phyloP scores from a whole-genome alignment of 2,329 filamentous ascomycete species.

The Xylaria polymorpha region DNA sequence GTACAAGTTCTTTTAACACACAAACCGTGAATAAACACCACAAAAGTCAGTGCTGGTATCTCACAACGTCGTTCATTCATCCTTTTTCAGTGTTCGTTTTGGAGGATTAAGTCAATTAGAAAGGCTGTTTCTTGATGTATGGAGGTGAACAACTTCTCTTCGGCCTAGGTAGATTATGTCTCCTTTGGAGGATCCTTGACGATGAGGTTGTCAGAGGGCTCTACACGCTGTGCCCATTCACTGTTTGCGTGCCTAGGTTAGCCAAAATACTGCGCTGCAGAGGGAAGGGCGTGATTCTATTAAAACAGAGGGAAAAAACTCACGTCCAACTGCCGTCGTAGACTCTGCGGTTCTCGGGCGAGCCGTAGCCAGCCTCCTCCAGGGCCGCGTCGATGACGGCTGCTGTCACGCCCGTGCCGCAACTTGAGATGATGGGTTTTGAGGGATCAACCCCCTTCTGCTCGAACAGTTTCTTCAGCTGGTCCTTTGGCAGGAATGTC shows the following conservation, averaged over 20 bases:
- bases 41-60: conserved; percentile 34
- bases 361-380: conserved; percentile 79
- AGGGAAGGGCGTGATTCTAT: not conserved
- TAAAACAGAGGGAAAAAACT: conserved; percentile 57
- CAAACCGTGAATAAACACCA: conserved; percentile 27
- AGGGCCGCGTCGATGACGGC: conserved; percentile 90
- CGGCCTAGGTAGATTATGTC: conserved; percentile 12
- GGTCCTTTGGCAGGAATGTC: conserved; percentile 76
- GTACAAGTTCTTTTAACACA: conserved; percentile 20
- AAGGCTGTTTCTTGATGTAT: conserved; percentile 23
- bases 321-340: conserved; percentile 99
- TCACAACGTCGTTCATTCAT: conserved; percentile 34
- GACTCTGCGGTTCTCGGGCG: conserved; percentile 74
- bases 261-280: conserved; percentile 20
- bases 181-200: conserved; percentile 56
- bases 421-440: conserved; percentile 86
- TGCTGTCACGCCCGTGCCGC: conserved; percentile 94
- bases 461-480: conserved; percentile 81
- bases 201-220: conserved; percentile 71
- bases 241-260: conserved; percentile 54
- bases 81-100: conserved; percentile 20
- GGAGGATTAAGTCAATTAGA: conserved; percentile 3
- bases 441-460: conserved; percentile 81
- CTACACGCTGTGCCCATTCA: conserved; percentile 75
- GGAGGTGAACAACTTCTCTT: not conserved